Base-by-base conservation (phyloP, 768 basidiomycete genomes). In the Sporobolomyces phaffii region DNA sequence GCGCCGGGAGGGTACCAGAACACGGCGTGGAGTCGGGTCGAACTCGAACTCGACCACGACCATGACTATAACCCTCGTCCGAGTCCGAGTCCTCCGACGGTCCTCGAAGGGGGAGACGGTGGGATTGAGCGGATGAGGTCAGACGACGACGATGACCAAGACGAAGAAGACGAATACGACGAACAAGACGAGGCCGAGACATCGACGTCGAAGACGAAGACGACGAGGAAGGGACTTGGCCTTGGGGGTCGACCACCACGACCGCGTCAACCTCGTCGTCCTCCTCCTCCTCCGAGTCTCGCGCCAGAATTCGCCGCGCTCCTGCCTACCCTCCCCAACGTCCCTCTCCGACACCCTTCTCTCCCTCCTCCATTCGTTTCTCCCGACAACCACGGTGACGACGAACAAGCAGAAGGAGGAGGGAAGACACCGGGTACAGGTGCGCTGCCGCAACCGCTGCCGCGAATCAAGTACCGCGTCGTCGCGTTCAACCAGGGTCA, bases 401-500 rank as follows among this genome's bases (percentile, higher is more conserved):
- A n/a, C n/a, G n/a, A n/a, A n/a, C n/a, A n/a, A n/a, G n/a, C n/a
- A n/a, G n/a, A n/a, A n/a, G n/a, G n/a, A n/a, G n/a, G n/a, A n/a
- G n/a, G n/a, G n/a, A n/a, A n/a, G n/a, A n/a, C n/a, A n/a, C n/a
- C n/a, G n/a, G n/a, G n/a, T n/a, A n/a, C n/a, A n/a, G n/a, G 22
- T 50, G 13, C 49, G 24, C 9, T 20, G 8, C 20, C 9, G 28
- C 43, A 44, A 2, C 28, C 62, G 8, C 63, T 77, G 28, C 72
- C 74, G 18, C 73, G 13, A n/a, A 20, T 64, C 29, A 33, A 62
- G 3, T 57, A 54, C 33, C 28, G 51, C n/a, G 49, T 79, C n/a
- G 31, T 76, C 14, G 66, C 68, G 24, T 73, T 76, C 28, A 78
- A 79, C 48, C 74, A 78, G 43, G 76, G 73, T 33, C 76, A 70